These are phyloP conservation scores for Amoebophrya sp. DNA, from an alignment of 169 alveolate species.

Conservation along the genomic window DNA sequence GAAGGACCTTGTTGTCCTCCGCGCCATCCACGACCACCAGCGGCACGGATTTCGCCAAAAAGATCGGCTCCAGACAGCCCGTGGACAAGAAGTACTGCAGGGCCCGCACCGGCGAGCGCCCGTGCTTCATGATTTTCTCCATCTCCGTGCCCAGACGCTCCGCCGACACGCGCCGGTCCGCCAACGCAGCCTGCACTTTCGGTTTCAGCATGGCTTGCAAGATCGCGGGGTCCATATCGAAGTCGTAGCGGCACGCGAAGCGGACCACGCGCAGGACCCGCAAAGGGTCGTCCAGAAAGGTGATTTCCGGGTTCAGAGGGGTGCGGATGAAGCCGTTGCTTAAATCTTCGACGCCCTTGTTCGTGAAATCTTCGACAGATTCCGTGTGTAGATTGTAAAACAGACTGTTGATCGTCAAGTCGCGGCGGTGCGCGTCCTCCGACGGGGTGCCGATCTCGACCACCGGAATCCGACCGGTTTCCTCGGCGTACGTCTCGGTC, in stretches of 20 bases:
- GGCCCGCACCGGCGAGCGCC: not conserved
- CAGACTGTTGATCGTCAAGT: conserved; percentile 90
- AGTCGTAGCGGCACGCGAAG: conserved; percentile 59
- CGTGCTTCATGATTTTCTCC: not conserved
- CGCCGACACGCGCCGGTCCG: not conserved
- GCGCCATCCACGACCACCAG: too few relatives aligned
- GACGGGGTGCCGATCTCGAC: conserved; percentile 28
- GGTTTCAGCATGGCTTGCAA: not conserved
- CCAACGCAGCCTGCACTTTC: not conserved
- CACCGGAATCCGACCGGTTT: conserved; percentile 86
- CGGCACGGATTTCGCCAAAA: not conserved
- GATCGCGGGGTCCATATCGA: not conserved
- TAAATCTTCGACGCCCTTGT: conserved; percentile 65
- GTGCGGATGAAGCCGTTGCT: conserved; percentile 83
- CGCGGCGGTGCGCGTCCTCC: conserved; percentile 94
- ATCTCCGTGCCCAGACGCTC: not conserved
- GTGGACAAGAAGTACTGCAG: not conserved
- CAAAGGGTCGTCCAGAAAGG: conserved; percentile 95
- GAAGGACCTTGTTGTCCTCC: too few relatives aligned
- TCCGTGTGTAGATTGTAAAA: conserved; percentile 84
- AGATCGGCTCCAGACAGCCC: not conserved
- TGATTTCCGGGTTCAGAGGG: conserved; percentile 82
- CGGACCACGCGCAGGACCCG: conserved; percentile 91
- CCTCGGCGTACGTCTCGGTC: conserved; percentile 82
- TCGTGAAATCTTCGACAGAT: conserved; percentile 87